Conservation (phyloP, 495 filamentous ascomycete species). For the Penicillium taxi region DNA sequence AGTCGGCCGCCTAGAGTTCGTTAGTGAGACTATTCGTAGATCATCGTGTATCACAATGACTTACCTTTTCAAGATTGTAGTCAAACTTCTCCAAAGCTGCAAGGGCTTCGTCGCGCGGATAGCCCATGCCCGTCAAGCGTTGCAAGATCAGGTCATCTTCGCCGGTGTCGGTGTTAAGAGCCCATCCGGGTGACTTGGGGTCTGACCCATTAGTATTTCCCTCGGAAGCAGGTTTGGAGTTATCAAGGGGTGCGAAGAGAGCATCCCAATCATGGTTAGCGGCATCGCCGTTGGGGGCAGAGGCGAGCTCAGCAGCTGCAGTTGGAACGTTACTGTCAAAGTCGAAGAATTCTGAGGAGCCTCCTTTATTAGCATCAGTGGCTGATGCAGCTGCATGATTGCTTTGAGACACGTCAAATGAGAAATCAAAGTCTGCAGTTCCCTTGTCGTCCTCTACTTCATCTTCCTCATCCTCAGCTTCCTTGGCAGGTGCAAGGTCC, state of each 20-base stretch:
- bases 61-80: conserved; percentile 90
- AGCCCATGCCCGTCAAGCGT: conserved; percentile 87
- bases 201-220: conserved; percentile 15
- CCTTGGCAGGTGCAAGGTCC: conserved; percentile 46
- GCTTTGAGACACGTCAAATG: conserved; percentile 45
- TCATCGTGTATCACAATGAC: no score
- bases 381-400: conserved; percentile 17
- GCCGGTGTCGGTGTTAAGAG: conserved; percentile 63
- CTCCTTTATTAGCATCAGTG: conserved; percentile 10
- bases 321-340: conserved; percentile 48
- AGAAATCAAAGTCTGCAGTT: conserved; percentile 62
- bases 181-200: conserved; percentile 50
- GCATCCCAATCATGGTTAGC: conserved; percentile 81
- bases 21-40: conserved; percentile 1
- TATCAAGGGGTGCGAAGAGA: conserved; percentile 76
- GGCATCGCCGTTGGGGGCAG: conserved; percentile 25
- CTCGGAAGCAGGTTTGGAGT: conserved; percentile 36
- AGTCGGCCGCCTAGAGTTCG: conserved; percentile 32
- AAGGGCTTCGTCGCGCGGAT: conserved; percentile 68
- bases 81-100: conserved; percentile 86
- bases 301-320: conserved; percentile 17
- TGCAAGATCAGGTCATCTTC: conserved; percentile 90
- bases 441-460: conserved; percentile 34
- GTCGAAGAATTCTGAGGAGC: conserved; percentile 34
- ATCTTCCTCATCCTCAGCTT: conserved; percentile 80